phyloP scores from a whole-genome alignment of 306 rosid genomes.

The Urtica urens region DNA sequence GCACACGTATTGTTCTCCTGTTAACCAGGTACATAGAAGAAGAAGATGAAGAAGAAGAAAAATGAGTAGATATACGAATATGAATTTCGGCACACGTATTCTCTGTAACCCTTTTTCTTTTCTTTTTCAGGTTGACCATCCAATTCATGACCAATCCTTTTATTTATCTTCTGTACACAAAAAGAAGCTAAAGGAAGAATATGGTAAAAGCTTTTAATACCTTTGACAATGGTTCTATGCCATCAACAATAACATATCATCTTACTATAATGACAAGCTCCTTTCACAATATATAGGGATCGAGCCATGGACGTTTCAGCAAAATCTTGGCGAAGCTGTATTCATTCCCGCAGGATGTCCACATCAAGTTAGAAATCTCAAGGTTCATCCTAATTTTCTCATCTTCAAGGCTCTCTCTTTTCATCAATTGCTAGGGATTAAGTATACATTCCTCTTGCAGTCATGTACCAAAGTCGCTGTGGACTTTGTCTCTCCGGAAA shows the following conservation, averaged over 20 bases:
- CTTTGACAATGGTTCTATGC: too few relatives aligned
- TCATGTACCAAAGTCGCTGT: slow-evolving; percentile 81
- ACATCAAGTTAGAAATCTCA: slow-evolving; percentile 82
- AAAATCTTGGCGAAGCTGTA: slow-evolving; percentile 70
- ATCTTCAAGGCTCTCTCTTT: too few relatives aligned
- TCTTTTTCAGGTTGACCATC: slow-evolving; percentile 50
- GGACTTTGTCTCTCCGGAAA: slow-evolving; percentile 80
- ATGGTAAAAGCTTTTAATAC: slow-evolving; percentile 29
- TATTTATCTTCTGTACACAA: slow-evolving; percentile 63
- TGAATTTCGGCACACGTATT: too few relatives aligned
- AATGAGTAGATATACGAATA: too few relatives aligned
- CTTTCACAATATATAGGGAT: slow-evolving; percentile 36
- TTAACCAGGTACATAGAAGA: slow-evolving; percentile 68
- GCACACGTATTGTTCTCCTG: slow-evolving; percentile 59
- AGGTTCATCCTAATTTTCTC: slow-evolving; percentile 22
- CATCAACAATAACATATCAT: too few relatives aligned
- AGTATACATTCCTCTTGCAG: slow-evolving; percentile 22
- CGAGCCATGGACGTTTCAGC: slow-evolving; percentile 77
- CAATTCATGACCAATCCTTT: slow-evolving; percentile 74
- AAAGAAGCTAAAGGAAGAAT: slow-evolving; percentile 61
- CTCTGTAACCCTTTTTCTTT: slow-evolving; percentile 1
- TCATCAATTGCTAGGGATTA: background rate
- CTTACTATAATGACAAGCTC: background rate
- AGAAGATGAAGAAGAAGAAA: too few relatives aligned
- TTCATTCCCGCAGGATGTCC: slow-evolving; percentile 93